Conservation (phyloP, 345 rosid genomes). For the Carallia pectinifolia region DNA sequence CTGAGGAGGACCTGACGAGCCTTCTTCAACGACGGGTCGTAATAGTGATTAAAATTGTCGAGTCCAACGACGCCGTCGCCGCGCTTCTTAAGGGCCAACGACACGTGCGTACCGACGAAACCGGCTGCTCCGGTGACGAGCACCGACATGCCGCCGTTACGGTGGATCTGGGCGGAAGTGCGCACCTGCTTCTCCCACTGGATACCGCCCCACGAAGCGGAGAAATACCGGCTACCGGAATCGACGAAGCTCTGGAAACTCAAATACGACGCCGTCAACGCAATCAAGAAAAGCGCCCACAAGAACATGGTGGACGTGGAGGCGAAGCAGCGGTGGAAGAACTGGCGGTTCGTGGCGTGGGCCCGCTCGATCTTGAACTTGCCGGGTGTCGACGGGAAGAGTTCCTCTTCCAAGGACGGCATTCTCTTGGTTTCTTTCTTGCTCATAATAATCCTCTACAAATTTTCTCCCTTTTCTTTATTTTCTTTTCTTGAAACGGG, state of each 20-base stretch:
- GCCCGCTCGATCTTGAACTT: constrained; percentile 73
- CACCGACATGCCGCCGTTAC: constrained; percentile 20
- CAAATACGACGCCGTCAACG: constrained; percentile 84
- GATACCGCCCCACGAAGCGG: constrained; percentile 29
- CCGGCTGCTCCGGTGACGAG: constrained; percentile 43
- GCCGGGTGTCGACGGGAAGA: constrained; percentile 88
- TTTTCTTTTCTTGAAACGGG: neutral
- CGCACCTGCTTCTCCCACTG: constrained; percentile 35
- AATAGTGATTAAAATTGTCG: constrained; percentile 35
- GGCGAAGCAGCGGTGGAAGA: constrained; percentile 76
- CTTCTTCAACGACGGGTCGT: constrained; percentile 30
- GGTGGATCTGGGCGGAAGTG: constrained; percentile 25
- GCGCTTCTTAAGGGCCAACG: constrained; percentile 33
- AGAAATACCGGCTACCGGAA: constrained; percentile 42
- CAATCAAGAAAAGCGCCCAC: constrained; percentile 86
- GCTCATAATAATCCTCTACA: too few relatives aligned
- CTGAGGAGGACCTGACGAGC: constrained; percentile 27
- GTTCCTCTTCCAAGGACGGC: constrained; percentile 73
- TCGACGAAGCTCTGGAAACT: constrained; percentile 76
- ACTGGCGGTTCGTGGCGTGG: constrained; percentile 50
- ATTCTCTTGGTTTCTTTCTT: constrained; percentile 22
- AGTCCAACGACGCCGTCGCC: constrained; percentile 43
- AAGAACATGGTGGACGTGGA: constrained; percentile 87
- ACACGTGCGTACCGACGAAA: constrained; percentile 40
- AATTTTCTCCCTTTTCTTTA: neutral